These are phyloP conservation scores for Effrenium voratum DNA, from an alignment of 73 alveolate species.

Conservation along the genomic window DNA sequence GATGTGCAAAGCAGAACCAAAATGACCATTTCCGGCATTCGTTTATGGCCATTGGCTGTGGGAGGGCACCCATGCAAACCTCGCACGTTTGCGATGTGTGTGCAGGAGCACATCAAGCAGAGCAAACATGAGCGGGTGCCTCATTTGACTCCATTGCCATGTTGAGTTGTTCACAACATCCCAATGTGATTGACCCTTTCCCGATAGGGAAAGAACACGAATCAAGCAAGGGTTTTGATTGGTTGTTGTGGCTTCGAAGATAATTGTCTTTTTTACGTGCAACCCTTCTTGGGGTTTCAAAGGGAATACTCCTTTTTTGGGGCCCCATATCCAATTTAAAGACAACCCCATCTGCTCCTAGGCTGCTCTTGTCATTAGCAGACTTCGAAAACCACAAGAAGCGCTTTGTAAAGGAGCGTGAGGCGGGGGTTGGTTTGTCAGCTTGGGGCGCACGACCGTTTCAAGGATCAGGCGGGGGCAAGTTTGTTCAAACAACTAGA, in stretches of 20 bases:
- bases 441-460: too few relatives aligned
- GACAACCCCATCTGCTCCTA: too few relatives aligned
- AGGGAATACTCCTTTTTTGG: not conserved
- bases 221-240: not conserved
- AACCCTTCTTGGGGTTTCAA: too few relatives aligned
- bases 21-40: too few relatives aligned
- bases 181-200: not conserved
- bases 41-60: too few relatives aligned
- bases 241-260: not conserved
- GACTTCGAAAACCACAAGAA: slow-evolving; percentile 90
- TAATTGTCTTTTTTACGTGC: not conserved
- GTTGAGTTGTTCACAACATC: not conserved
- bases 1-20: too few relatives aligned
- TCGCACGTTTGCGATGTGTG: too few relatives aligned
- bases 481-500: too few relatives aligned
- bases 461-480: too few relatives aligned
- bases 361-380: slow-evolving; percentile 66
- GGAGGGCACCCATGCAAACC: too few relatives aligned
- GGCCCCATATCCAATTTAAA: not conserved
- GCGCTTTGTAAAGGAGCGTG: slow-evolving; percentile 54
- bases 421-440: too few relatives aligned
- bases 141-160: not conserved
- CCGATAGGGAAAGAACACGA: not conserved
- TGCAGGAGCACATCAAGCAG: slow-evolving; percentile 32
- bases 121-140: slow-evolving; percentile 1